These are phyloP conservation scores for Solanum sejunctum DNA, from an alignment of 257 asterid species.

Conservation along the genomic window DNA sequence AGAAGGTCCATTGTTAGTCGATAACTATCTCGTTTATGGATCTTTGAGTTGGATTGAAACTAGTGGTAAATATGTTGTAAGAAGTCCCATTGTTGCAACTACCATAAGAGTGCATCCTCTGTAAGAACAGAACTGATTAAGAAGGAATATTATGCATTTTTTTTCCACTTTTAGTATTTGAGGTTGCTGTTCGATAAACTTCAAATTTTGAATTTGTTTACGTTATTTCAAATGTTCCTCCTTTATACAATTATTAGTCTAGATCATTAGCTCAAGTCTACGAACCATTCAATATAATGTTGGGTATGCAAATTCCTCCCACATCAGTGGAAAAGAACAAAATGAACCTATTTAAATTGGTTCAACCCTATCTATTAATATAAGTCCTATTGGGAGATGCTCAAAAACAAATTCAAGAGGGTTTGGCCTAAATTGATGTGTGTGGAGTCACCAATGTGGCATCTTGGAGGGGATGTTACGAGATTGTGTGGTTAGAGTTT, in stretches of 20 bases:
- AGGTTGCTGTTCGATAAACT: not conserved
- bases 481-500: no score
- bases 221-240: not conserved
- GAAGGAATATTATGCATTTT: not conserved
- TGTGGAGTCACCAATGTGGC: no score
- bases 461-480: no score
- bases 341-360: no score
- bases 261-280: not conserved
- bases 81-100: constrained; percentile 54
- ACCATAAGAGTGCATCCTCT: constrained; percentile 3
- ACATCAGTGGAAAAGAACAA: no score
- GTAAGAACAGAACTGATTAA: not conserved
- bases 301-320: no score
- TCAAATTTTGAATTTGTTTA: not conserved
- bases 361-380: no score
- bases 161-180: not conserved
- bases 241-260: not conserved
- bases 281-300: not conserved
- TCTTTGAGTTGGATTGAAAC: constrained; percentile 49
- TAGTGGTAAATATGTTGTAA: constrained; percentile 27
- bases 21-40: constrained; percentile 18
- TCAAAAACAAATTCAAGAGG: no score
- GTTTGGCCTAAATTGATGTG: no score
- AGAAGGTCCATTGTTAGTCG: constrained; percentile 18
- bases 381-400: no score